Evolutionary conservation across 257 asterid genomes (phyloP).

Genomic region (Plantago elongata): DNA sequence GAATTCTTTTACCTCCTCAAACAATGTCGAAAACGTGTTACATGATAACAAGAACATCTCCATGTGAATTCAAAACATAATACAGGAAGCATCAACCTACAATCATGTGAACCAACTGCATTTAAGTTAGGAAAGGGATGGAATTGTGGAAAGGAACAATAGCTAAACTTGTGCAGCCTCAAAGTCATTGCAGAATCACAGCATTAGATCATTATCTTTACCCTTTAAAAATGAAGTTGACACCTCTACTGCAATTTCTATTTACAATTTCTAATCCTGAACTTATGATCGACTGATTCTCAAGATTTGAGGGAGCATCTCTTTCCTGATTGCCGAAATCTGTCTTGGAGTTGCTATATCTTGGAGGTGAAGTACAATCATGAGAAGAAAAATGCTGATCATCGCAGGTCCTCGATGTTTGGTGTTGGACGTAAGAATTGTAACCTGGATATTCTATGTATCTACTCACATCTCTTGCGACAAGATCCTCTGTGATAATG

Average conservation of each 20-base stretch:
- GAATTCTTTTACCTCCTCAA: slow-evolving; percentile 42
- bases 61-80: slow-evolving; percentile 46
- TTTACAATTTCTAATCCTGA: slow-evolving; percentile 48
- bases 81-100: slow-evolving; percentile 72
- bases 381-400: slow-evolving; percentile 24
- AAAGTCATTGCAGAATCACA: slow-evolving; percentile 7
- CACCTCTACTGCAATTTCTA: slow-evolving; percentile 45
- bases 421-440: slow-evolving; percentile 33
- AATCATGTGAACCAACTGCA: slow-evolving; percentile 20
- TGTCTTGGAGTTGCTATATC: slow-evolving; percentile 28
- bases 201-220: slow-evolving; percentile 26
- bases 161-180: neutral
- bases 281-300: slow-evolving; percentile 33
- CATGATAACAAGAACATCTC: slow-evolving; percentile 38
- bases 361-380: slow-evolving; percentile 41
- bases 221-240: slow-evolving; percentile 76
- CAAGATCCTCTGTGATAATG: slow-evolving; percentile 55
- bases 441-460: slow-evolving; percentile 35
- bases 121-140: slow-evolving; percentile 6
- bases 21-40: slow-evolving; percentile 42
- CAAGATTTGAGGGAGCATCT: slow-evolving; percentile 24
- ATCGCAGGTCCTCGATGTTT: slow-evolving; percentile 20
- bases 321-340: slow-evolving; percentile 28
- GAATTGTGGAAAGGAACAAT: neutral
- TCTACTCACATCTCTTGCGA: slow-evolving; percentile 47